Evolutionary conservation across 352 stramenopile genomes (phyloP), one percentile per base, ranked within the genome.

Genomic region (Plasmopara muralis): DNA sequence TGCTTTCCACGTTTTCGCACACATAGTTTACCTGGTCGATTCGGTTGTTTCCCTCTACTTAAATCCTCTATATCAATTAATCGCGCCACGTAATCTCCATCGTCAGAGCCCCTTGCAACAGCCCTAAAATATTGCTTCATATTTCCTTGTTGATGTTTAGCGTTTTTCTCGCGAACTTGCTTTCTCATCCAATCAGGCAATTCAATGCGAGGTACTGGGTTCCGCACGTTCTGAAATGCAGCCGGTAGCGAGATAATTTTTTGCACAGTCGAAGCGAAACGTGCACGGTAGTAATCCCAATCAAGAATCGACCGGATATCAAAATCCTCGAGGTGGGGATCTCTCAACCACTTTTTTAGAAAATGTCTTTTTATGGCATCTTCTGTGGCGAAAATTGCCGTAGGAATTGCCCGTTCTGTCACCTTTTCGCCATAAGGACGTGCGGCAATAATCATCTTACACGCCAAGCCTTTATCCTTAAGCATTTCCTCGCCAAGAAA

Each of bases 231-330:
- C 66, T 99, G 97, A 53, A 99, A 89, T 15, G 93, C 96, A 20
- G 97, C 97, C 9, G 97, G 97, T 40, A 99, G 97, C 9, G 95
- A 99, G 57, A 99, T 98, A 69, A 99, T 99, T 66, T 99, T 99
- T 49, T 98, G 95, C 33, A 99, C 95, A 0, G 91, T 97, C 31
- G 74, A 78, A 9, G 77, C 78, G 50, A 87, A 92, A 20, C 82
- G 79, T 10, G 60, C 70, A 12, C 82, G 76, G 68, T 99, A 99
- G 62, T 99, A 99, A 54, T 98, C 89, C 97, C 97, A 99, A 72
- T 99, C 97, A 13, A 99, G 66, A 51, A 99, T 86, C 35, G 93
- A 89, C 5, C 95, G 77, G 53, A 98, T 81, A 54, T 96, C 87
- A 46, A 96, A 95, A 51, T 96, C 94, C 39, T 96, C 82, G 40